Evolutionary conservation across 1,284 basidiomycete genomes (phyloP).

Genomic region (Vanrija sp.): DNA sequence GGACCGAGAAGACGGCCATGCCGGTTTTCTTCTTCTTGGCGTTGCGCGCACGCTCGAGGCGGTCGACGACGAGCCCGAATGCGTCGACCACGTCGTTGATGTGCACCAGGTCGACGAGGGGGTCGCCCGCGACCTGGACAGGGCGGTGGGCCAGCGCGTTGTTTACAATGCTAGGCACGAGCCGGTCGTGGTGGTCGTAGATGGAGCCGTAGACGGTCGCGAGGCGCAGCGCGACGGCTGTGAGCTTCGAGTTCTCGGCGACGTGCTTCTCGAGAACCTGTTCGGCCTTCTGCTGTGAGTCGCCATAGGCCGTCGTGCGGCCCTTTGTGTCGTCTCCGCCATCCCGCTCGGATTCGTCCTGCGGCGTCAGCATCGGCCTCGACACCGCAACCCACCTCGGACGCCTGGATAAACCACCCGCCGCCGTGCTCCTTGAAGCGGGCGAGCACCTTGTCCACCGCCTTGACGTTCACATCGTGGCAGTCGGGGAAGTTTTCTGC

Average conservation of each 20-base stretch:
- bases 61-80: constrained; percentile 6
- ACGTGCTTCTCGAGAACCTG: constrained; percentile 14
- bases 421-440: constrained; percentile 7
- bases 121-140: constrained; percentile 36
- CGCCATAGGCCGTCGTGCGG: not conserved
- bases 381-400: constrained; percentile 10
- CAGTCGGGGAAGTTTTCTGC: constrained; percentile 32
- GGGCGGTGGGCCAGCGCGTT: constrained; percentile 30
- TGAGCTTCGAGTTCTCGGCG: constrained; percentile 6
- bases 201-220: constrained; percentile 33
- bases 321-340: not conserved
- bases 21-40: no score
- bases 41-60: not conserved
- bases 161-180: constrained; percentile 28
- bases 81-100: constrained; percentile 14
- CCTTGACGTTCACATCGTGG: constrained; percentile 29
- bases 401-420: constrained; percentile 31
- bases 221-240: constrained; percentile 27
- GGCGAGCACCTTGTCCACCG: constrained; percentile 21
- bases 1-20: constrained; percentile 18
- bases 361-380: not conserved
- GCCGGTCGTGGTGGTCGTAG: constrained; percentile 29
- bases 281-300: constrained; percentile 22
- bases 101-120: constrained; percentile 9
- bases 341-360: not conserved